Evolutionary conservation across 208 protist species (phyloP), one percentile per base, ranked within the genome.

Genomic region (Vickermania ingenoplastis): DNA sequence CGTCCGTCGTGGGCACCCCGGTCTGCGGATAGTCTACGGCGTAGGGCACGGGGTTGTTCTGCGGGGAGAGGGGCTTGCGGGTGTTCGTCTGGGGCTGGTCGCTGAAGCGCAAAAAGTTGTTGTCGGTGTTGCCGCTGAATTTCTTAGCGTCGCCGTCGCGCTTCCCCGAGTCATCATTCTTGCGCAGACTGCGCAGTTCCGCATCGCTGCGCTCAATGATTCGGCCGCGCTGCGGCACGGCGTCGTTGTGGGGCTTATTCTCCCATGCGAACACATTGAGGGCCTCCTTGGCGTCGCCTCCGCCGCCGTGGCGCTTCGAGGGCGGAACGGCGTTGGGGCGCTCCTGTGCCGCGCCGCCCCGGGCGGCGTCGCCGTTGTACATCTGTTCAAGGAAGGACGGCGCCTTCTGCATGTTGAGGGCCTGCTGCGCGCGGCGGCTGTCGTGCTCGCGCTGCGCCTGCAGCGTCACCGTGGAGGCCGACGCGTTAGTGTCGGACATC

Each of bases 251-350:
- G 24, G 45, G 3, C 29, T 67, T 45, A 24, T 53, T 75, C 51
- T 94, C 71, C 83, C 87, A 94, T 13, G 74, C 71, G 53, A 94
- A 91, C 28, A 91, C 60, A 67, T 91, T 91, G 11, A 91, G 67
- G 49, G 71, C 48, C 30, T 88, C 75, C 27, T 51, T 36, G n/a
- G n/a, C n/a, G n/a, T n/a, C n/a, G 27, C 64, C 75, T 1, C 57
- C 61, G 2, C 61, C 57, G 3, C 31, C 41, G 53, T 65, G 23
- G 59, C 61, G 31, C 49, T 58, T 5, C 49, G 4, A n/a, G 65
- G 64, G 2, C 62, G 69, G 2, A 55, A 48, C 28, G 60, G 4
- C 13, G n/a, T 11, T 45, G 36, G 29, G 64, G 56, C 36, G 29
- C 22, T 2, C 57, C 17, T 21, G 57, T 28, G 7, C 14, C 0